These are phyloP conservation scores for Debaryomyces subglobosus DNA, from an alignment of 1,139 yeast genomes.

Conservation along the genomic window DNA sequence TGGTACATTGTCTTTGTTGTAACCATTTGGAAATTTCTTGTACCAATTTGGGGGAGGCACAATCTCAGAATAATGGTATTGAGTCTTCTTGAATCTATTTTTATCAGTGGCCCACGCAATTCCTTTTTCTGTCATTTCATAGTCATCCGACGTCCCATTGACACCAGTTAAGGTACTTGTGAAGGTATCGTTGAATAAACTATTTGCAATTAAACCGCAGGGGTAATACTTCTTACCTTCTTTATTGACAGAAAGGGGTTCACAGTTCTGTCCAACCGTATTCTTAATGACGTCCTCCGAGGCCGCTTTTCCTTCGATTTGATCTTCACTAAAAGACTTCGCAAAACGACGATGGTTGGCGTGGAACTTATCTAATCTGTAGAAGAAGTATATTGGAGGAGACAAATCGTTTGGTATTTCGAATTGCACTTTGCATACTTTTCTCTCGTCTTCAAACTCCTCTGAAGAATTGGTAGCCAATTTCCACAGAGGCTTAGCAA, in stretches of 20 bases:
- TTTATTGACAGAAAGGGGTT: conserved; percentile 66
- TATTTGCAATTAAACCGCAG: conserved; percentile 79
- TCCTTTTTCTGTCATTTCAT: conserved; percentile 53
- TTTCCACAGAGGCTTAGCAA: conserved; percentile 54
- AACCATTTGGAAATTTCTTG: conserved; percentile 83
- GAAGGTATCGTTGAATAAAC: conserved; percentile 71
- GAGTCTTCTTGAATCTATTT: conserved; percentile 59
- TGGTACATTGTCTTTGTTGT: conserved; percentile 81
- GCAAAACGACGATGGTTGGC: conserved; percentile 95
- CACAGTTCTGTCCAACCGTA: conserved; percentile 81
- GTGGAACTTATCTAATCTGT: conserved; percentile 79
- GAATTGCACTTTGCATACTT: conserved; percentile 78
- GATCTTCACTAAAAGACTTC: conserved; percentile 88
- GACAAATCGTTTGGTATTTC: conserved; percentile 73
- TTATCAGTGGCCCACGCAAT: conserved; percentile 73
- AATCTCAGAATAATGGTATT: conserved; percentile 66
- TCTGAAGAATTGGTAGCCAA: conserved; percentile 53
- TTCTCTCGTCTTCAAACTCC: conserved; percentile 56
- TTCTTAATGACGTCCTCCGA: conserved; percentile 58
- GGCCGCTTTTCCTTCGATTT: conserved; percentile 76
- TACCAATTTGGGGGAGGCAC: conserved; percentile 97
- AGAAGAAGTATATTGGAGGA: conserved; percentile 78
- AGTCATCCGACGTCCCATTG: conserved; percentile 44
- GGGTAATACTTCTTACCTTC: conserved; percentile 67
- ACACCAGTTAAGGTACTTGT: conserved; percentile 45